Percentiles rank a stretch among this genome's conserved stretches.
phyloP scores from a whole-genome alignment of 768 basidiomycete genomes.

The Pleurotus ostreatus region DNA sequence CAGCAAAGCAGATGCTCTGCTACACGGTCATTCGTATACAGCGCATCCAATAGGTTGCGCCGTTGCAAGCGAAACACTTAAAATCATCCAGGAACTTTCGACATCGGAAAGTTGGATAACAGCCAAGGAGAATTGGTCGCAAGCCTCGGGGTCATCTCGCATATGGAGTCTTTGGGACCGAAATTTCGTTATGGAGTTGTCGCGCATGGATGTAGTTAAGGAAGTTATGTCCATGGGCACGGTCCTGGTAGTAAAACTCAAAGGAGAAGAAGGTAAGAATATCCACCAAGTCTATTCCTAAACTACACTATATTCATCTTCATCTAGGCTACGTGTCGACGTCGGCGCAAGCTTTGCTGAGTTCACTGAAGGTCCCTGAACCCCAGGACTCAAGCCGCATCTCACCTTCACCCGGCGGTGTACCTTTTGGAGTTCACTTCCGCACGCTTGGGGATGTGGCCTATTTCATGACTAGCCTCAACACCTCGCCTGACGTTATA shows the following conservation, averaged over 20 bases:
- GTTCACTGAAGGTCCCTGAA: slow-evolving; percentile 35
- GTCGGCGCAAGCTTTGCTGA: slow-evolving; percentile 61
- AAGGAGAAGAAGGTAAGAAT: slow-evolving; percentile 51
- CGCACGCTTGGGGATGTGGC: slow-evolving; percentile 87
- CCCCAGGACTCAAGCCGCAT: slow-evolving; percentile 15
- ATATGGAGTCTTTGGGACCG: slow-evolving; percentile 92
- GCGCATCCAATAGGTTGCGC: slow-evolving; percentile 92
- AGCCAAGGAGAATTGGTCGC: slow-evolving; percentile 58
- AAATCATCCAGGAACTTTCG: slow-evolving; percentile 52
- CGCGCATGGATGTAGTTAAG: slow-evolving; percentile 50
- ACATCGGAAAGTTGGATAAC: slow-evolving; percentile 51
- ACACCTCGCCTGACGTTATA: slow-evolving; percentile 52
- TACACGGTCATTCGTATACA: slow-evolving; percentile 96
- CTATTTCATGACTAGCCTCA: slow-evolving; percentile 91
- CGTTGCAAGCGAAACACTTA: slow-evolving; percentile 79
- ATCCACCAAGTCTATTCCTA: slow-evolving; percentile 10
- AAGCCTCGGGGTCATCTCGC: slow-evolving; percentile 10
- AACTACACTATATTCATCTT: too few relatives aligned
- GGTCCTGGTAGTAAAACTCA: slow-evolving; percentile 75
- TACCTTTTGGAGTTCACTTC: slow-evolving; percentile 71
- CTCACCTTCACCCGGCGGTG: slow-evolving; percentile 46
- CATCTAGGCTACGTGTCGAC: slow-evolving; percentile 52
- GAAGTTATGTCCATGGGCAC: slow-evolving; percentile 87
- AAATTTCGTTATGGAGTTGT: slow-evolving; percentile 61
- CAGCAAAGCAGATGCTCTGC: slow-evolving; percentile 77